phyloP scores from a whole-genome alignment of 2,329 filamentous ascomycete genomes.

The Fusarium anguioides region DNA sequence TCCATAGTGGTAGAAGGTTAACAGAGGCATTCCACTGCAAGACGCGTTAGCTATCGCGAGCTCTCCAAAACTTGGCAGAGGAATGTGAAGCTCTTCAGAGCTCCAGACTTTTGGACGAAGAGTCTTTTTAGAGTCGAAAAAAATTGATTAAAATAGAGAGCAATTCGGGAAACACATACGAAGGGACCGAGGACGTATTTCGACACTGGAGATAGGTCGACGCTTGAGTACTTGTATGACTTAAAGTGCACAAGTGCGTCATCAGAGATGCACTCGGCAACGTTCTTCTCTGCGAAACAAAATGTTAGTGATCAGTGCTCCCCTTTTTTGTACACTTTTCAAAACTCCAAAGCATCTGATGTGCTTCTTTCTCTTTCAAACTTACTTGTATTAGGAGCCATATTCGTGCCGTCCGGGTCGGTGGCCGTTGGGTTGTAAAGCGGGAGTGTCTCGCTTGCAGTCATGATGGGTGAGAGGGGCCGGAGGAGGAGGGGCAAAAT shows the following conservation, averaged over 20 bases:
- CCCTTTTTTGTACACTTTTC: background rate
- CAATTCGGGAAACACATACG: slow-evolving; percentile 68
- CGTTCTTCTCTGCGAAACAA: slow-evolving; percentile 58
- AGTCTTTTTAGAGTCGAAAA: slow-evolving; percentile 15
- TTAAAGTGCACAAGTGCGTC: slow-evolving; percentile 92
- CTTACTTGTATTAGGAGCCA: slow-evolving; percentile 52
- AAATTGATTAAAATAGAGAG: slow-evolving; percentile 5
- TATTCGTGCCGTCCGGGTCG: slow-evolving; percentile 45
- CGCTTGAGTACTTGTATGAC: slow-evolving; percentile 96
- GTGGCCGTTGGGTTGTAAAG: slow-evolving; percentile 46
- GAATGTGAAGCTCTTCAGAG: background rate
- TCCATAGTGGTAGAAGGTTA: slow-evolving; percentile 90
- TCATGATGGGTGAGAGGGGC: slow-evolving; percentile 46
- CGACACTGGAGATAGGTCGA: slow-evolving; percentile 95
- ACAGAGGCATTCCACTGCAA: slow-evolving; percentile 95
- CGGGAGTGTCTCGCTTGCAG: slow-evolving; percentile 49
- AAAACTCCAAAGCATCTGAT: background rate
- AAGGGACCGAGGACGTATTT: slow-evolving; percentile 95
- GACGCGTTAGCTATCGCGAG: slow-evolving; percentile 35
- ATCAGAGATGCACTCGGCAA: slow-evolving; percentile 82
- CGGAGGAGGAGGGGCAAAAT: slow-evolving; percentile 41
- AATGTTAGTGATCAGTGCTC: slow-evolving; percentile 1
- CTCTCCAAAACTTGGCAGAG: slow-evolving; percentile 3
- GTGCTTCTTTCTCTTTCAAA: background rate
- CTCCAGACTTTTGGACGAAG: background rate